Base-by-base conservation (phyloP, 371 early-diverging fungal genomes). In the Mucor indicus region DNA sequence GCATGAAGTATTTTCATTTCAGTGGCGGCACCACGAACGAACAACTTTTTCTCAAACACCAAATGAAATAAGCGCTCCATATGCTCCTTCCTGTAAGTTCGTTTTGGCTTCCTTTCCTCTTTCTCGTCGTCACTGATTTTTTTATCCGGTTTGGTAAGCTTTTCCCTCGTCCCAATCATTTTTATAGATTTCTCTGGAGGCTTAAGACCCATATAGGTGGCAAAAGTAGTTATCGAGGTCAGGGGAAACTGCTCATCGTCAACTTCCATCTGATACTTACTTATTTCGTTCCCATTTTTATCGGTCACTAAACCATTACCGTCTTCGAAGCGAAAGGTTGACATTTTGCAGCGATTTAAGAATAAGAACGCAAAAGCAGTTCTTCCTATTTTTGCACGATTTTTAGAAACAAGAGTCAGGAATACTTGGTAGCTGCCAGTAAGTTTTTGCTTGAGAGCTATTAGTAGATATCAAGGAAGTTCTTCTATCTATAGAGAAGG, bases 231-330 rank as follows among this genome's bases (percentile, higher is more conserved):
- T 40, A 48, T 38, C n/a, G 49, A 39, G 22, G 49, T 48, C 10
- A 48, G 21, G 22, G 40, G 49, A n/a, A 39, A 48, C 32, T 48
- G 15, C 49, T 48, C 49, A 48, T 48, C 32, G 49, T 48, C 49
- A 39, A 42, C 43, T 37, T 50, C 50, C 43, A 50, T 42, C 50
- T 42, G 33, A 43, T 50, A 44, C 38, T 50, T 43, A 20, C 41
- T 35, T 27, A 43, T 43, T 23, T 50, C 37, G 13, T 41, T 36
- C 2, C 50, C 50, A 13, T 35, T 50, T 35, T 50, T 43, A 27
- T 50, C 50, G 4, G 42, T 50, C 7, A 42, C 41, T 29, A 17
- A 42, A 42, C 43, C 50, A 35, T 3, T 17, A 16, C 47, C 44
- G 19, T 44, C 44, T 25, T 37, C 47, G 38, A 25, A 47, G 38